phyloP scores from a whole-genome alignment of 2,329 filamentous ascomycete species.

The Aureobasidium uvarum region DNA sequence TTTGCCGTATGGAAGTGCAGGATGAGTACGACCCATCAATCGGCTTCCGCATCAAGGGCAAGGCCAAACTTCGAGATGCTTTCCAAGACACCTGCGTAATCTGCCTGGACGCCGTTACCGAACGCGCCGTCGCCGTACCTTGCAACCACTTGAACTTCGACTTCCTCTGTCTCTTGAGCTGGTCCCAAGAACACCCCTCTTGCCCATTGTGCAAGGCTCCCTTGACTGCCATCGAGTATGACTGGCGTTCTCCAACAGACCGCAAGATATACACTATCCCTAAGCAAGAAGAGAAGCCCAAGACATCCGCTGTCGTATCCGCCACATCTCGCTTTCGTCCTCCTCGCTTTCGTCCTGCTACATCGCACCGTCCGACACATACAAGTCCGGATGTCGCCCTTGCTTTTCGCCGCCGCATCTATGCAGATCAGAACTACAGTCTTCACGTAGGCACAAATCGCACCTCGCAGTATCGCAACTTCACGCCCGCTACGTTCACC shows the following conservation, averaged over 20 bases:
- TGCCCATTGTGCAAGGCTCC: constrained; percentile 72
- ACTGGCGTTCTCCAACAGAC: constrained; percentile 53
- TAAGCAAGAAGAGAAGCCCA: constrained; percentile 24
- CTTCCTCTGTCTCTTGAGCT: constrained; percentile 77
- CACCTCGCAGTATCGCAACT: constrained; percentile 70
- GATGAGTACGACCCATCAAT: constrained; percentile 27
- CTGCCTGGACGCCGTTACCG: constrained; percentile 73
- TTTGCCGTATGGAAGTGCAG: constrained; percentile 19
- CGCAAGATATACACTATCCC: constrained; percentile 60
- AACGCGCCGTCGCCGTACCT: constrained; percentile 68
- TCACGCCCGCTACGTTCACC: constrained; percentile 66
- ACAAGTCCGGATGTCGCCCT: constrained; percentile 44
- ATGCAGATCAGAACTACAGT: constrained; percentile 69
- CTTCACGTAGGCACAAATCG: constrained; percentile 80
- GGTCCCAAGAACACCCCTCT: constrained; percentile 68
- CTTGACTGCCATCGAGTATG: constrained; percentile 63
- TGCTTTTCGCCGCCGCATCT: constrained; percentile 66
- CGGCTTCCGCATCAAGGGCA: constrained; percentile 35
- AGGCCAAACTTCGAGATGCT: constrained; percentile 27
- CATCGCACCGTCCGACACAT: neutral
- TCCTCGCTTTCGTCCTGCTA: neutral
- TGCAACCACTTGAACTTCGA: constrained; percentile 82
- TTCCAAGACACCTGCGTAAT: constrained; percentile 68
- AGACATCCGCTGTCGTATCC: constrained; percentile 2
- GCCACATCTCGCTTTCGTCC: constrained; percentile 4